Evolutionary conservation across 106 monocot genomes (phyloP).

Genomic region (Triglochin maritima): DNA sequence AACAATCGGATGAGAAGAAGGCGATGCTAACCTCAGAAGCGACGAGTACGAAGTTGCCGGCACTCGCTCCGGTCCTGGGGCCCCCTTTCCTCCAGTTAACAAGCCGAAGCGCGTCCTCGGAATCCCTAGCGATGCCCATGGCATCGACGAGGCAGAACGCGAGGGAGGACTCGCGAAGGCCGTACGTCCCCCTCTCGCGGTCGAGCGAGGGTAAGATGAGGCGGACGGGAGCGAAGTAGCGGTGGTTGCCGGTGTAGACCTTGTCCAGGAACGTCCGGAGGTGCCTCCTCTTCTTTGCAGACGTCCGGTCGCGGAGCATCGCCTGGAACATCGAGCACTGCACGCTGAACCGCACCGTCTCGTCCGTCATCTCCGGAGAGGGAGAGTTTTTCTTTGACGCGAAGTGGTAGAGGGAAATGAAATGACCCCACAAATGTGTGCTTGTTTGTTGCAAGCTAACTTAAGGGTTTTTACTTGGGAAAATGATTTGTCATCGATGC

Average conservation of each 20-base stretch:
- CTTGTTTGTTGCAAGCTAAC: no score
- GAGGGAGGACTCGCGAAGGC: slow-evolving; percentile 76
- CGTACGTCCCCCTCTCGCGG: slow-evolving; percentile 89
- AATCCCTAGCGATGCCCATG: slow-evolving; percentile 79
- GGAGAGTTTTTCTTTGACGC: no score
- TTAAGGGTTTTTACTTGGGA: no score
- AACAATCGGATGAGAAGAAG: no score
- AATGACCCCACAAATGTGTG: no score
- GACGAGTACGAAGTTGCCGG: slow-evolving; percentile 80
- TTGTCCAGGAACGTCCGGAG: slow-evolving; percentile 78
- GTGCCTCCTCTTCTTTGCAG: slow-evolving; percentile 67
- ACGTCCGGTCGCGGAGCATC: slow-evolving; percentile 63
- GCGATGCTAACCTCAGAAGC: slow-evolving; percentile 46
- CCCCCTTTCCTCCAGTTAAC: slow-evolving; percentile 91
- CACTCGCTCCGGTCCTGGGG: slow-evolving; percentile 60
- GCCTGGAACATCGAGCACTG: slow-evolving; percentile 96
- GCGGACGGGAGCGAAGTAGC: slow-evolving; percentile 82
- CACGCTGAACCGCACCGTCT: slow-evolving; percentile 65
- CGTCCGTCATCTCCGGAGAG: slow-evolving; percentile 48
- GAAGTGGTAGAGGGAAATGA: no score
- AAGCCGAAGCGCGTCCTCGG: slow-evolving; percentile 71
- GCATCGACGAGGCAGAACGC: slow-evolving; percentile 71
- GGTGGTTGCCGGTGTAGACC: slow-evolving; percentile 51
- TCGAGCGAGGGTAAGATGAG: slow-evolving; percentile 79
- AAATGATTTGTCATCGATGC: no score